Evolutionary conservation across 495 filamentous ascomycete genomes (phyloP).

Genomic region (Tuber microsphaerosporum): DNA sequence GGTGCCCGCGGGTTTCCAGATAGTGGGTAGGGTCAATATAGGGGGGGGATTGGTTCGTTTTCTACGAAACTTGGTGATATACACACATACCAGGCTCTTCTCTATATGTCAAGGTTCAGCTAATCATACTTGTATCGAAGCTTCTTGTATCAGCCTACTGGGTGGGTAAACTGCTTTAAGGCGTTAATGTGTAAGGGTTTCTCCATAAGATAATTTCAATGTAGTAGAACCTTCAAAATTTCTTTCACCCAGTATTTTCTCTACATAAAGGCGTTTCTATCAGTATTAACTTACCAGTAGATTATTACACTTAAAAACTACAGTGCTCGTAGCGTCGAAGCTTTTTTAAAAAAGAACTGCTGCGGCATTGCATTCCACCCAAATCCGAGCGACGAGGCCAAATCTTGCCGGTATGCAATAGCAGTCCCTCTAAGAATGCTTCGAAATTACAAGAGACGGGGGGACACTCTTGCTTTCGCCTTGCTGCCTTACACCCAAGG

Average conservation of each 20-base stretch:
- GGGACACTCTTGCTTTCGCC: not conserved
- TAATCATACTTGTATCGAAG: not conserved
- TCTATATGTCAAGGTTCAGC: not conserved
- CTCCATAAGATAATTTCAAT: not conserved
- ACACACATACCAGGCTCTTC: not conserved
- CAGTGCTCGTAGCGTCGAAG: no score
- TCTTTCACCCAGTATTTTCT: not conserved
- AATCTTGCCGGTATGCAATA: no score
- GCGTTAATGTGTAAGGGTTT: not conserved
- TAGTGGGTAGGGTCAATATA: not conserved
- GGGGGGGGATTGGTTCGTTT: not conserved
- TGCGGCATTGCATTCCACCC: no score
- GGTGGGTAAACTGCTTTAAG: not conserved
- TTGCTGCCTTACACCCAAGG: not conserved
- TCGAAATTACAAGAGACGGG: no score
- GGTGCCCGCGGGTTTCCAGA: not conserved
- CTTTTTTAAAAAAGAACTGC: no score
- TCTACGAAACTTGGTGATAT: not conserved
- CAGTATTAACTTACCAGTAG: not conserved
- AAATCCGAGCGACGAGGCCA: no score
- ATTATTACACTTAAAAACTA: not conserved
- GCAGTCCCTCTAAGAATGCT: no score
- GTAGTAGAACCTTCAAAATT: not conserved
- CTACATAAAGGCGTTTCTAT: not conserved
- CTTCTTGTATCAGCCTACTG: not conserved